Evolutionary conservation across 768 basidiomycete genomes (phyloP).

Genomic region (Serendipita vermifera): DNA sequence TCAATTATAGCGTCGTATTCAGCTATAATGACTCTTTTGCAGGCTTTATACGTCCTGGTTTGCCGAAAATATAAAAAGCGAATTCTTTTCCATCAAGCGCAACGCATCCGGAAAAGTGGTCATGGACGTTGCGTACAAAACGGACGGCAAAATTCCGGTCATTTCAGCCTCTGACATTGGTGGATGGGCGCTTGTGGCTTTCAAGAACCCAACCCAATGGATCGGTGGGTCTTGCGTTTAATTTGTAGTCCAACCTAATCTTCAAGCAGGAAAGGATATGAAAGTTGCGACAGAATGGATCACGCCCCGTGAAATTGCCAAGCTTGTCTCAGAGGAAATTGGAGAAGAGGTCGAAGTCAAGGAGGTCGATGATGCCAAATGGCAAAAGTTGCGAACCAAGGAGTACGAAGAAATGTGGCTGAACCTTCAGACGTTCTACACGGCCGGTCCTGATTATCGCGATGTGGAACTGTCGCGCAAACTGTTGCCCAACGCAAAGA

Average conservation of each 20-base stretch:
- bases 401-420: background rate
- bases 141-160: background rate
- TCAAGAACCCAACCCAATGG: conserved; percentile 14
- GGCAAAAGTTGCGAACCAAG: background rate
- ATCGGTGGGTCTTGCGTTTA: conserved; percentile 8
- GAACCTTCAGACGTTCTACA: background rate
- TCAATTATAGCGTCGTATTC: background rate
- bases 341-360: background rate
- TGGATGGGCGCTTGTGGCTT: conserved; percentile 10
- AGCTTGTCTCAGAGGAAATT: conserved; percentile 1
- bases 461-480: background rate
- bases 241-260: background rate
- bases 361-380: background rate
- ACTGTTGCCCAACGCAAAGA: background rate
- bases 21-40: background rate
- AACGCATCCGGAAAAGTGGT: background rate
- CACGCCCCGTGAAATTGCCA: conserved; percentile 2
- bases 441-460: background rate
- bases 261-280: conserved; percentile 1
- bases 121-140: background rate
- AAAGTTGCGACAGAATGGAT: conserved; percentile 2
- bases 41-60: conserved; percentile 3
- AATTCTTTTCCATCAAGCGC: background rate
- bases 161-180: conserved; percentile 10
- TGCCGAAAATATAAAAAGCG: background rate